Evolutionary conservation across 2,329 filamentous ascomycete genomes (phyloP), one percentile per base, ranked within the genome.

Genomic region (Xylariaceae sp.): DNA sequence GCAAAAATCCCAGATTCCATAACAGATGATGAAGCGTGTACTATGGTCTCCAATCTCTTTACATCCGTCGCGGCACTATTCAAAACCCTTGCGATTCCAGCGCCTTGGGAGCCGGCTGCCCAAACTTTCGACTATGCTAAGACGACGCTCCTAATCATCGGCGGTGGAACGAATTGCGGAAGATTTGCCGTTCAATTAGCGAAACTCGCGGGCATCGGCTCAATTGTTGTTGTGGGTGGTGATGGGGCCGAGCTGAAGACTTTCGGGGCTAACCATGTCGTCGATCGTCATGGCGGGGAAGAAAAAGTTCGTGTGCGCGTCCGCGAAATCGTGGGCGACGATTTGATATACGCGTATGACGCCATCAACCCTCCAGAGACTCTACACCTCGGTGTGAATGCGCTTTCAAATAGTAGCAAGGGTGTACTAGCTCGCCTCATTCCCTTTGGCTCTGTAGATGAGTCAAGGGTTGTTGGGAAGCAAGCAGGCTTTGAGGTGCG

Each of bases 211-310:
- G 65, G 65, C 0, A 59, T 72, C 33, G 67, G 67, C 1, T 59
- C 48, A 4, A 69, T 72, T 33, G 60, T 73, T 19, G 63, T 65
- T 1, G 62, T 66, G 1, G 63, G 62, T 17, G 63, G 64, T 1
- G 47, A 60, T 8, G 60, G 62, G 19, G 48, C 45, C 5, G 58
- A 65, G 42, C 49, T 72, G 22, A 62, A 57, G 34, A 42, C 25
- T 6, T 60, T 55, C 16, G 69, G 70, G 1, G 70, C 70, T 1
- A 71, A 68, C 1, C 61, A 71, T 49, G 59, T 72, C 2, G 48
- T 71, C n/a, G 64, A 69, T 42, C 67, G 70, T 4, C 62, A 70
- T 41, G 61, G 54, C 1, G 49, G 52, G 6, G 25, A 63, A 23
- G 61, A 67, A 8, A 58, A 60, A 3, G 54, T 70, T 2, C 49